Base-by-base conservation (phyloP, 352 stramenopile genomes). In the Elongisporangium anandrum region DNA sequence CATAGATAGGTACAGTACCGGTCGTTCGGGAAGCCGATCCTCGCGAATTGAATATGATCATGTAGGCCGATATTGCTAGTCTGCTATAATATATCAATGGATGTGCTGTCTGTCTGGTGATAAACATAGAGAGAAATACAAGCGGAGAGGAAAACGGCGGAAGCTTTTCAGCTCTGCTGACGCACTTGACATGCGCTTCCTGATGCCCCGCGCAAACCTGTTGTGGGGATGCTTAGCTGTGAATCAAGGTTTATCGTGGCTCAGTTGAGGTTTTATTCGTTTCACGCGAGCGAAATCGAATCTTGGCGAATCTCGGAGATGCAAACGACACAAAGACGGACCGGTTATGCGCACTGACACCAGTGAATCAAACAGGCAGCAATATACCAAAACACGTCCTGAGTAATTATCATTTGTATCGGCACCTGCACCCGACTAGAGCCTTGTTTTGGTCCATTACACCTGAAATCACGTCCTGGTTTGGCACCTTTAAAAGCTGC, bases 241-340 rank as follows among this genome's bases (percentile, higher is more conserved):
- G 34, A 45, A 45, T 45, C 34, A 45, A 45, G 21, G 9, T 51
- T 58, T 51, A 17, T 21, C 20, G 8, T n/a, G n/a, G 3, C 1
- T 0, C 26, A 17, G 2, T 16, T 19, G 7, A 34, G 51, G 52
- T 57, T 39, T 57, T 39, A 15, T 45, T 29, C 17, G 12, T 59
- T 41, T 20, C 23, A n/a, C n/a, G 23, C 5, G 21, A 17, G 56
- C 23, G 16, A 56, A 38, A 54, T 54, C 59, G 59, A 65, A 65
- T 65, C 59, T 65, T 49, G 47, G 16, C 24, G 52, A 65, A 65
- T 65, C 54, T 65, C 21, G 4, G 29, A 20, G 54, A 19, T 4
- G 13, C 22, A 34, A 34, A 24, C 52, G 26, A 57, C 21, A 47
- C 52, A 15, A 3, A 45, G 45, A 51, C 45, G 47, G 51, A 23